Evolutionary conservation across 1,284 basidiomycete genomes (phyloP).

Genomic region (Mycena sp.): DNA sequence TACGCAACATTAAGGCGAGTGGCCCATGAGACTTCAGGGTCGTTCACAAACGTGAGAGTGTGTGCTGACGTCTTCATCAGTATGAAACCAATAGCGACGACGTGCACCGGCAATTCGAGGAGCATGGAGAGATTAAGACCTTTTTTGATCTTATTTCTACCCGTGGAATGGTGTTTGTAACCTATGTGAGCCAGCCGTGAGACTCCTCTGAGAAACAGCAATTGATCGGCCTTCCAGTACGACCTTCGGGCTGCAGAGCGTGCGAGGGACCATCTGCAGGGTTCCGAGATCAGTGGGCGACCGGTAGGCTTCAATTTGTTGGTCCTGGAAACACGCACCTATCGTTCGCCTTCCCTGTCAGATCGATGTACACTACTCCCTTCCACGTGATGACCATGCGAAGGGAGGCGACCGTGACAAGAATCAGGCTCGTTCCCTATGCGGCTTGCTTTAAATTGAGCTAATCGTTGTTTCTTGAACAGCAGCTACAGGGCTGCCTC

Average conservation of each 20-base stretch:
- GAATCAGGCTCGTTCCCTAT: slow-evolving; percentile 73
- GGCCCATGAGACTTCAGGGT: slow-evolving; percentile 13
- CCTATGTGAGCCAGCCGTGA: slow-evolving; percentile 77
- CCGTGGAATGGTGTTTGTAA: slow-evolving; percentile 97
- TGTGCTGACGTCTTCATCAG: slow-evolving; percentile 52
- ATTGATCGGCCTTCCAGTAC: slow-evolving; percentile 61
- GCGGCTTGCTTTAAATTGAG: neutral
- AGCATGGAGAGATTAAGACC: slow-evolving; percentile 94
- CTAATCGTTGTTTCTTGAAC: slow-evolving; percentile 21
- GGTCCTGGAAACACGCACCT: slow-evolving; percentile 14
- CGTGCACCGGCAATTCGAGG: slow-evolving; percentile 87
- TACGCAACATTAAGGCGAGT: slow-evolving; percentile 96
- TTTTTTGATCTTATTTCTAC: slow-evolving; percentile 96
- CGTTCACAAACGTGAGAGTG: neutral
- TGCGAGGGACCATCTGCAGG: slow-evolving; percentile 89
- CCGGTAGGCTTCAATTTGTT: slow-evolving; percentile 65
- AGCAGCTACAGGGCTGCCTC: slow-evolving; percentile 84
- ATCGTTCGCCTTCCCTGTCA: slow-evolving; percentile 44
- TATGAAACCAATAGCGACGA: slow-evolving; percentile 90
- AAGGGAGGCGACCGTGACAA: slow-evolving; percentile 85
- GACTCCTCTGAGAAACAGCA: slow-evolving; percentile 7
- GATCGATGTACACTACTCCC: slow-evolving; percentile 98
- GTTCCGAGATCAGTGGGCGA: slow-evolving; percentile 84
- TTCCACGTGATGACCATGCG: slow-evolving; percentile 88
- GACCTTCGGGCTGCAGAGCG: slow-evolving; percentile 92